A percentile compares a stretch with the other conserved stretches of the same genome.
Conservation (phyloP, 2,329 filamentous ascomycete species). For the Aureobasidium sp. region DNA sequence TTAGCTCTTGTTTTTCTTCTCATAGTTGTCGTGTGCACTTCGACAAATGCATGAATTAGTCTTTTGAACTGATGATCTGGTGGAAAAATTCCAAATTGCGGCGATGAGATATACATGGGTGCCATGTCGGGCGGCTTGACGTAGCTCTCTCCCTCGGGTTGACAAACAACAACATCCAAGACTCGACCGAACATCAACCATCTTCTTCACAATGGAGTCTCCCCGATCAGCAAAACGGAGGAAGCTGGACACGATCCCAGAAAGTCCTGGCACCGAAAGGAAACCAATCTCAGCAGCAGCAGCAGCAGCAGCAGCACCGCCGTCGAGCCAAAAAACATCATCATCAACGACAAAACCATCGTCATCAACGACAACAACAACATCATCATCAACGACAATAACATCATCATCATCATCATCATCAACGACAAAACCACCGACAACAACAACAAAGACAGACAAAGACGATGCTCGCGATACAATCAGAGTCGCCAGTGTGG, state of each 20-base stretch:
- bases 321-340: neutral
- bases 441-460: neutral
- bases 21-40: no score
- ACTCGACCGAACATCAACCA: neutral
- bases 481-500: constrained; percentile 3
- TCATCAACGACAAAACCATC: no score
- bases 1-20: no score
- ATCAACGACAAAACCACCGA: neutral
- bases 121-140: no score
- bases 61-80: no score
- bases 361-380: neutral
- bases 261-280: no score
- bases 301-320: constrained; percentile 15
- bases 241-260: constrained; percentile 23
- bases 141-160: neutral
- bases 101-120: no score
- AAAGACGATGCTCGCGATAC: constrained; percentile 13
- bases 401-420: neutral
- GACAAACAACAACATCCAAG: neutral
- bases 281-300: neutral
- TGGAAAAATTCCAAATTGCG: no score
- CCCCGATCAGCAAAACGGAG: constrained; percentile 26
- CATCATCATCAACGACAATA: constrained; percentile 15
- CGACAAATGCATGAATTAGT: no score
- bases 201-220: neutral